Evolutionary conservation across 108 stramenopile species (phyloP), one percentile per base, ranked within the genome.

Genomic region (Hondaea fermentalgiana): DNA sequence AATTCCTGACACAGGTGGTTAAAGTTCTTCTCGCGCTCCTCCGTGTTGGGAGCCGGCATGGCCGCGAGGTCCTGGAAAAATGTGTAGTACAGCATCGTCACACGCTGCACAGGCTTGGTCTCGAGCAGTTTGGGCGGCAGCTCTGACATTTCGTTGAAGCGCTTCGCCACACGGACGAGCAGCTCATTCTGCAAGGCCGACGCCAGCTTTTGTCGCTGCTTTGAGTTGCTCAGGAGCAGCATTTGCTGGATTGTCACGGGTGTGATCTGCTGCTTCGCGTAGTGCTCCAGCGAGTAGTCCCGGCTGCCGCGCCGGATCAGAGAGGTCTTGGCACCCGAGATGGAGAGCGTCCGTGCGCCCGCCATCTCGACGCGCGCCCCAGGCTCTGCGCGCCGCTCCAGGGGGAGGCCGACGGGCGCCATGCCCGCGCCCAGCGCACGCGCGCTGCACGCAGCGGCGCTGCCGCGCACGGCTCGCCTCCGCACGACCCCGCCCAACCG

Each of bases 161-260:
- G 76, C 76, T 83, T 83, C 19, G 76, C 76, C 45, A 83, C 57
- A 4, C 98, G 96, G 19, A 97, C 94, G 35, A 96, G 96, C 10
- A 98, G 93, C 92, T 96, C 96, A 57, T 88, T 89, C 87, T 97
- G 96, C 42, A 97, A 90, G 89, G 96, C 97, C 89, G 96, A 96
- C 4, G 97, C 96, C 89, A 96, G 96, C 23, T 95, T 93, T 8
- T 97, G 45, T 16, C 51, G 45, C 76, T 83, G 76, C 76, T 53
- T 83, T 14, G 76, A 53, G 64, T 69, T 69, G 64, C 25, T 69
- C 19, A 83, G 51, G 43, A 53, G n/a, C 25, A 83, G 76, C 76
- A 83, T 83, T 45, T 83, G 76, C 76, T 83, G 76, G 5, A 83
- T 83, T 8, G 76, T 83, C 23, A 83, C 76, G 6, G 76, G 76